Evolutionary conservation across 345 rosid species (phyloP), one percentile per base, ranked within the genome.

Genomic region (Eucalyptus globulus): DNA sequence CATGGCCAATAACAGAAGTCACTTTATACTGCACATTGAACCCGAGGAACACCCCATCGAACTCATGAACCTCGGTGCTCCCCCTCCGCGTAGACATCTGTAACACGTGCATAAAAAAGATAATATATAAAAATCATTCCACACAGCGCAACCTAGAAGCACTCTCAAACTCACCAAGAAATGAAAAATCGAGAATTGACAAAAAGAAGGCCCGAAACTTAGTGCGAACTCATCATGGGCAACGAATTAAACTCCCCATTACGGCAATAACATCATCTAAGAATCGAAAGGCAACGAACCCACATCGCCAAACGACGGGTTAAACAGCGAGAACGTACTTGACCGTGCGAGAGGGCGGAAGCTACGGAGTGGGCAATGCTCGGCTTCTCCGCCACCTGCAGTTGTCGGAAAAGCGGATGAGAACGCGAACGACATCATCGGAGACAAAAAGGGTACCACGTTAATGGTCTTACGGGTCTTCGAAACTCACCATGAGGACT

Each of bases 311-410:
- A 58, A 89, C 89, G 37, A 54, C 27, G 88, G 85, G 89, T 72
- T 80, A 24, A 26, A 54, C 87, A 45, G n/a, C 40, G 69, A 87
- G 87, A 27, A 40, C 89, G 87, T 90, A 96, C 99, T 90, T 95
- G 92, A 90, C 97, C 98, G 83, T 88, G 94, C 29, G 98, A 96
- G 34, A 34, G 97, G 26, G 92, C 95, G 51, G 98, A 93, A 89
- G 99, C 99, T 31, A 97, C 94, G 86, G 98, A 97, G 93, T 91
- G 93, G 27, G 99, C 99, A 80, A 97, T 97, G 94, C 99, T 34
- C 40, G 99, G 99, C 96, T 97, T 97, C 95, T 97, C 99, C 22
- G 99, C 99, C 87, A 97, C 97, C 99, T 94, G 94, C 80, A 87
- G 34, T 16, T 37, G 21, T 43, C 47, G 49, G 40, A 29, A 34